phyloP scores from a whole-genome alignment of 75 land plant species.

The Sequoiadendron giganteum region DNA sequence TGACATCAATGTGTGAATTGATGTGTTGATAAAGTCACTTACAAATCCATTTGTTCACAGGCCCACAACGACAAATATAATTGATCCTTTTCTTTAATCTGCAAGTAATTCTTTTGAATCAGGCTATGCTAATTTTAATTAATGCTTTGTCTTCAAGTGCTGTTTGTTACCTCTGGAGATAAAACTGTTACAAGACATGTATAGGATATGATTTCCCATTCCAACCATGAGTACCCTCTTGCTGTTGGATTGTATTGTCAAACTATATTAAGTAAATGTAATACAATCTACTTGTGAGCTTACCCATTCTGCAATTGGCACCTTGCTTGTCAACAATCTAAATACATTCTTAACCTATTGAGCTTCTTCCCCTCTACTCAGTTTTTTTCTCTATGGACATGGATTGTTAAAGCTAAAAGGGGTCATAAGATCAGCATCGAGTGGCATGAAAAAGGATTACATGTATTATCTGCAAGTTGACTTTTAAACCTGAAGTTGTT shows the following conservation, averaged over 20 bases:
- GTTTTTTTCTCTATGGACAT: too few species aligned
- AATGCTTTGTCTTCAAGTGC: background rate
- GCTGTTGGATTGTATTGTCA: too few species aligned
- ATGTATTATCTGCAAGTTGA: background rate
- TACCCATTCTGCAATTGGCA: too few species aligned
- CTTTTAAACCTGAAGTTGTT: background rate
- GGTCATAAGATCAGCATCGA: background rate
- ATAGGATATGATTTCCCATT: background rate
- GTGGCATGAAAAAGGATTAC: background rate
- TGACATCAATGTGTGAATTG: slow-evolving; percentile 34
- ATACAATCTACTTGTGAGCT: too few species aligned
- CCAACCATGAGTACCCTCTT: too few species aligned
- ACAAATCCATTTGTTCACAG: background rate
- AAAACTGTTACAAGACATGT: background rate
- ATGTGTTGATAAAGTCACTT: background rate
- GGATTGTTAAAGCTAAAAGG: too few species aligned
- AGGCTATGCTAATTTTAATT: background rate
- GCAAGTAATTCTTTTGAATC: background rate
- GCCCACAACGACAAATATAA: background rate
- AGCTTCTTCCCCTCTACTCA: too few species aligned
- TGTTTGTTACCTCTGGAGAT: background rate
- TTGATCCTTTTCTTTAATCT: background rate
- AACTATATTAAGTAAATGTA: too few species aligned
- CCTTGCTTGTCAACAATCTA: too few species aligned
- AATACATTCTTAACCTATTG: too few species aligned